Evolutionary conservation across 495 filamentous ascomycete genomes (phyloP).

Genomic region (Aspergillus indologenus): DNA sequence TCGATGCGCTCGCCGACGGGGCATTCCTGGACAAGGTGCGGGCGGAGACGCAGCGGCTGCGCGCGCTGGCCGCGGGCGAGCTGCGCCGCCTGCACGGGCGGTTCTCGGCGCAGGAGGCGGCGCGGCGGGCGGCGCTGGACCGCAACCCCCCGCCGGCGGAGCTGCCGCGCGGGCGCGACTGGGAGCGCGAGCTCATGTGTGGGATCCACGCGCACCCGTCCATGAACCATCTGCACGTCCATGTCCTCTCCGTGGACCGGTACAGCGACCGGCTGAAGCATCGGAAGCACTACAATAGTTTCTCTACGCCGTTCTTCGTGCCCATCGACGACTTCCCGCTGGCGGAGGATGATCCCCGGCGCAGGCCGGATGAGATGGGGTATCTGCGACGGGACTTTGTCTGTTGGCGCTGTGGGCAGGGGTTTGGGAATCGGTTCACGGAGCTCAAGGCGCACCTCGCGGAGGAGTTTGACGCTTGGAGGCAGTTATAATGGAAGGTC

Average conservation of each 20-base stretch:
- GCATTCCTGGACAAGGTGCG: slow-evolving; percentile 66
- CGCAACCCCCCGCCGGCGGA: slow-evolving; percentile 39
- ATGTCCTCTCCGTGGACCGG: slow-evolving; percentile 76
- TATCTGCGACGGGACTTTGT: slow-evolving; percentile 61
- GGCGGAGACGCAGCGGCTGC: slow-evolving; percentile 58
- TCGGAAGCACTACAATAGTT: slow-evolving; percentile 88
- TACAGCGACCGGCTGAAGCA: slow-evolving; percentile 68
- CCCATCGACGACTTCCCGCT: slow-evolving; percentile 79
- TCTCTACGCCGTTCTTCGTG: slow-evolving; percentile 84
- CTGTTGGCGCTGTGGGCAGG: slow-evolving; percentile 83
- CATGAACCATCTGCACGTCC: slow-evolving; percentile 91
- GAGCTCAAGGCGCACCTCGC: slow-evolving; percentile 76
- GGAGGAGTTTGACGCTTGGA: slow-evolving; percentile 81
- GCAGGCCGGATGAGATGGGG: slow-evolving; percentile 50
- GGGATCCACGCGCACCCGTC: slow-evolving; percentile 85
- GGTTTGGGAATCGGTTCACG: slow-evolving; percentile 69
- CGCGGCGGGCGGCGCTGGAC: slow-evolving; percentile 54
- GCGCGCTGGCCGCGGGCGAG: slow-evolving; percentile 66
- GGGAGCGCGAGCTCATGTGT: slow-evolving; percentile 68
- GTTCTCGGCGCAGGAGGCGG: slow-evolving; percentile 57
- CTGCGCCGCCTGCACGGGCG: slow-evolving; percentile 66
- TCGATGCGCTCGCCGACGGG: slow-evolving; percentile 71
- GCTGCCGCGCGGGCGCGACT: slow-evolving; percentile 72
- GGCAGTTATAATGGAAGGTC: slow-evolving; percentile 46
- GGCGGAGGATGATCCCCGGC: slow-evolving; percentile 54